Evolutionary conservation across 352 stramenopile species (phyloP), one percentile per base, ranked within the genome.

Genomic region (Globisporangium alternatum): DNA sequence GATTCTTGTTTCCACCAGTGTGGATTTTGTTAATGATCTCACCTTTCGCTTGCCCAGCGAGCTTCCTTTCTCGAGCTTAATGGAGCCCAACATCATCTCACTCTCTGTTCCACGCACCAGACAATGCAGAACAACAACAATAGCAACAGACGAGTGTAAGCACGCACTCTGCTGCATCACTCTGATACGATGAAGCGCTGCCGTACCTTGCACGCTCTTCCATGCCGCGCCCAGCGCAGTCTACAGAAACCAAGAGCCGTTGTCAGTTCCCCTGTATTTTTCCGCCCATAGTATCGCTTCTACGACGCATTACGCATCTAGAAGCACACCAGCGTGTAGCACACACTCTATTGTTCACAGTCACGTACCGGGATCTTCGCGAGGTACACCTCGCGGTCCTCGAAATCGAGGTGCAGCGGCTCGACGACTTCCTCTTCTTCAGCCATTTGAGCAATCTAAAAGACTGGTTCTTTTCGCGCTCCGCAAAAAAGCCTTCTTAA

Each of bases 371-470:
- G 86, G 43, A 95, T 87, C 72, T 95, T 95, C 51, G 85, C 86
- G 56, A 95, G 76, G 65, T 93, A 95, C 61, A 95, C 80, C 74
- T 95, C 84, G 53, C 86, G 84, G 71, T 92, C 83, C 75, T 95
- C 84, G 33, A 93, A 81, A 65, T 95, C 86, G 47, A 95, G 73
- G 69, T 93, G 86, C 71, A 95, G 71, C 52, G 86, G 86, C 84
- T 97, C 90, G 49, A 97, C 84, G n/a, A 97, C 78, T 56, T 97
- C 79, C 47, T 94, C 85, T 57, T 97, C 90, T 64, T 97, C 83
- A 7, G 77, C 72, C 81, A 93, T 93, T 22, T 64, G 77, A 21
- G 30, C 51, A 44, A 0, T 62, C 21, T 1, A 17, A 57, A 57
- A 51, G 12, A 52, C 37, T 61, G 55, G 28, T 19, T 15, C 17